Conservation (phyloP, 768 basidiomycete genomes). For the Collybia nuda region DNA sequence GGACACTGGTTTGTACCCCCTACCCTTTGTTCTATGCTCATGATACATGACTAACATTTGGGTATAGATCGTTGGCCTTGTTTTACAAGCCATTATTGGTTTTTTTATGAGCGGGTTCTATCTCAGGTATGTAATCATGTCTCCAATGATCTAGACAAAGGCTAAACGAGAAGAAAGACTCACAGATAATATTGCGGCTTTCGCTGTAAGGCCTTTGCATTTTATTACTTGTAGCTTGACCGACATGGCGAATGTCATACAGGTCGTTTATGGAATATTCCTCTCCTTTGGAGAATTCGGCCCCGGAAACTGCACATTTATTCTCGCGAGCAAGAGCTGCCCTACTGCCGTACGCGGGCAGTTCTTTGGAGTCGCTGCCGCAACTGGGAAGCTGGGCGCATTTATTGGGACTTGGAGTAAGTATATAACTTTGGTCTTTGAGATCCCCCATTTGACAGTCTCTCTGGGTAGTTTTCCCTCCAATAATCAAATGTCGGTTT, state of each 20-base stretch:
- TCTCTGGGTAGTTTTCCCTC: conserved; percentile 51
- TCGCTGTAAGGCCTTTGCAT: conserved; percentile 50
- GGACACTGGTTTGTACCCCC: conserved; percentile 52
- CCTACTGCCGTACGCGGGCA: conserved; percentile 85
- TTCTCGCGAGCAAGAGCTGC: conserved; percentile 79
- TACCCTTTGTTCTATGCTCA: conserved; percentile 1
- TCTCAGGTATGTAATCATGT: conserved; percentile 28
- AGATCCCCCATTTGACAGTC: too few relatives aligned
- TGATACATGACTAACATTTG: background rate
- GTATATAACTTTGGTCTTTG: too few relatives aligned
- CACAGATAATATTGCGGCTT: conserved; percentile 62
- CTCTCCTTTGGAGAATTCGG: conserved; percentile 85
- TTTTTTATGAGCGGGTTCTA: conserved; percentile 91
- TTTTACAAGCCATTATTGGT: conserved; percentile 71
- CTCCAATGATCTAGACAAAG: background rate
- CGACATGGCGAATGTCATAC: background rate
- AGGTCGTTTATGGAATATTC: conserved; percentile 90
- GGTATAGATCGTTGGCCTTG: conserved; percentile 62
- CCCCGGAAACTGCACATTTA: conserved; percentile 81
- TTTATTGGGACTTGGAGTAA: conserved; percentile 79
- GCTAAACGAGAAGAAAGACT: conserved; percentile 35
- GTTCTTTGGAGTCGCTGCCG: conserved; percentile 59
- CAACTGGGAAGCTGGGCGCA: conserved; percentile 76
- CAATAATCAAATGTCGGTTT: conserved; percentile 56
- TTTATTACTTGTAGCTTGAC: background rate